A percentile compares a stretch with the other conserved stretches of the same genome.
Evolutionary conservation across 2,329 filamentous ascomycete genomes (phyloP).

Genomic region (Lachnum nothofagi): DNA sequence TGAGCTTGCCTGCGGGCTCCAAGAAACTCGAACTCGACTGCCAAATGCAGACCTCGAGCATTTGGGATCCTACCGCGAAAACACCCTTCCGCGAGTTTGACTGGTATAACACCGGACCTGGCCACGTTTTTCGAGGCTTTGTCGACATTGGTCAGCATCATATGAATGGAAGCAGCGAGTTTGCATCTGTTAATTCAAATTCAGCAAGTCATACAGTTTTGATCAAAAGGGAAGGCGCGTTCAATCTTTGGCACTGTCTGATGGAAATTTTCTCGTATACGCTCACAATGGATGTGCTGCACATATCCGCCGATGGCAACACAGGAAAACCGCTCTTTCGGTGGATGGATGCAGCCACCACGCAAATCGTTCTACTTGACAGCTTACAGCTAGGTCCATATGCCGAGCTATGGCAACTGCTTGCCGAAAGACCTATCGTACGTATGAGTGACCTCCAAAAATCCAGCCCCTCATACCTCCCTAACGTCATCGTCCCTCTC

Average conservation of each 20-base stretch:
- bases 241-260: slow-evolving; percentile 30
- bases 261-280: slow-evolving; percentile 30
- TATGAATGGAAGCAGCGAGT: too few species aligned
- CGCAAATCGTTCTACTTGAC: slow-evolving; percentile 8
- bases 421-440: slow-evolving; percentile 1
- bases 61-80: too few species aligned
- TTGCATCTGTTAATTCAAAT: too few species aligned
- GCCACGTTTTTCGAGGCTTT: neutral
- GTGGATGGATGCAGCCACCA: neutral
- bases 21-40: too few species aligned
- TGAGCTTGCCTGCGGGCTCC: too few species aligned
- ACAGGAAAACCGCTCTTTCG: neutral
- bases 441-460: slow-evolving; percentile 2
- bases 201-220: slow-evolving; percentile 18
- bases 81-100: neutral
- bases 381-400: neutral
- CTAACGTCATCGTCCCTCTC: slow-evolving; percentile 26
- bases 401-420: slow-evolving; percentile 1
- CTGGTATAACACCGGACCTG: slow-evolving; percentile 1
- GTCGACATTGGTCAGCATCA: neutral
- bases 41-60: too few species aligned
- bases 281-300: slow-evolving; percentile 29
- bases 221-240: slow-evolving; percentile 28
- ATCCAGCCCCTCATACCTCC: neutral
- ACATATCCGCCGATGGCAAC: slow-evolving; percentile 11